Percentiles rank a stretch among this genome's conserved stretches.
Evolutionary conservation across 2,329 filamentous ascomycete species (phyloP).

Genomic region (Aspergillus amoenus): DNA sequence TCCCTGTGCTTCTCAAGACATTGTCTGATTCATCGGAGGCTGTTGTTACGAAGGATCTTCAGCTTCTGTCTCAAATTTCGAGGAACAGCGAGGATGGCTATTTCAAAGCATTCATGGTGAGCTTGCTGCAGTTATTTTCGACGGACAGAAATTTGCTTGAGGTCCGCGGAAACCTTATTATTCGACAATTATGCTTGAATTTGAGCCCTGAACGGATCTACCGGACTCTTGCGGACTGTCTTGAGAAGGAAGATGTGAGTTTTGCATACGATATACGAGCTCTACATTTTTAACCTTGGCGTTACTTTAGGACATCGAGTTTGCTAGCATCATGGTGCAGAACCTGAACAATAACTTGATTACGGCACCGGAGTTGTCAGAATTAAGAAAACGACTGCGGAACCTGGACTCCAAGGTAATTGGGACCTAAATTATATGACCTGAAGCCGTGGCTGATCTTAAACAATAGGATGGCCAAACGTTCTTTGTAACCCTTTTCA

Average conservation of each 20-base stretch:
- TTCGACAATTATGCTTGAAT: conserved; percentile 88
- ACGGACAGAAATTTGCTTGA: conserved; percentile 90
- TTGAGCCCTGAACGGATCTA: conserved; percentile 95
- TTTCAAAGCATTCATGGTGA: conserved; percentile 98
- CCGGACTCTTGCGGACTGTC: conserved; percentile 88
- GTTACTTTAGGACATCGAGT: conserved; percentile 73
- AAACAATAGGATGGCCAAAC: conserved; percentile 76
- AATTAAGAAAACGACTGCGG: conserved; percentile 82
- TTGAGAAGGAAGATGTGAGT: conserved; percentile 81
- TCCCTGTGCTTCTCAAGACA: conserved; percentile 92
- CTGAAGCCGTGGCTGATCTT: conserved; percentile 18
- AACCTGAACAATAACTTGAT: conserved; percentile 99
- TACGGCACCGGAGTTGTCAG: conserved; percentile 88
- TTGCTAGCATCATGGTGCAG: conserved; percentile 99
- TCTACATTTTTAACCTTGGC: not conserved
- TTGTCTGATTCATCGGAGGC: conserved; percentile 93
- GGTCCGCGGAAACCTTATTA: conserved; percentile 91
- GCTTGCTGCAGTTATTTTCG: conserved; percentile 89
- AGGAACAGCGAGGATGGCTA: conserved; percentile 96
- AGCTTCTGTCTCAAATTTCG: conserved; percentile 93
- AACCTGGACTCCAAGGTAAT: conserved; percentile 81
- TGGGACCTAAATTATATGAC: not conserved
- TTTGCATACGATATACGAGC: not conserved
- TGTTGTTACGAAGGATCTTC: conserved; percentile 90
- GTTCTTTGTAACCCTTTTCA: conserved; percentile 91